Base-by-base conservation (phyloP, 495 filamentous ascomycete genomes). In the Penicillium samsonianum region DNA sequence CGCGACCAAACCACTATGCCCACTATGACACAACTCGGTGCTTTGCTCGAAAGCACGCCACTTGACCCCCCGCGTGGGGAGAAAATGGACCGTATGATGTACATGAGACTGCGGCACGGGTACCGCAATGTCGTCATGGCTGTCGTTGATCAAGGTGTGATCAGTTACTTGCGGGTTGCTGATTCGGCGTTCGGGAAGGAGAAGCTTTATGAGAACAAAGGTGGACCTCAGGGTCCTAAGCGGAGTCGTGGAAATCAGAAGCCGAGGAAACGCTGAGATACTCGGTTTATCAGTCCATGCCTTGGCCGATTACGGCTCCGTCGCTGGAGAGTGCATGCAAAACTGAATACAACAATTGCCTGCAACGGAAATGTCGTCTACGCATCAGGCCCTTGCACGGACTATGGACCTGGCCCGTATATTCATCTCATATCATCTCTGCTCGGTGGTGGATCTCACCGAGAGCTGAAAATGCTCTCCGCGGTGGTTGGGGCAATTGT, bases 81-180 rank as follows among this genome's bases (percentile, higher is more conserved):
- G 56, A 81, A 77, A 73, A 75, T 73, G 51, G 76, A 79, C 20
- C 71, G 76, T 0, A 72, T 78, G 50, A 60, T 80, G n/a, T 91
- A 90, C 60, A 76, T 79, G 57, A 80, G 88, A n/a, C 69, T 97
- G 57, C 92, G 89, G 65, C 85, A 96, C 53, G 94, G 91, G 12
- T 87, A 89, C 67, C 81, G 91, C 57, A 91, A 89, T 68, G 90
- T 91, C 7, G 75, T 96, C 47, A 63, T 98, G 17, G 94, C 92
- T 0, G 83, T 98, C 5, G 90, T 96, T 9, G 94, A 98, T 65
- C 81, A 90, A 54, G 94, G 94, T 0, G 79, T 98, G 28, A 87
- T 91, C 30, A 97, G 92, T 66, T 98, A 90, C 68, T 71, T 96
- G 47, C 81, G 89, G 35, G 74, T 96, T 51, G 85, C 78, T 8